A percentile compares a stretch with the other conserved stretches of the same genome.
Evolutionary conservation across 2,329 filamentous ascomycete species (phyloP).

Genomic region (Pseudocercospora fijiensis): DNA sequence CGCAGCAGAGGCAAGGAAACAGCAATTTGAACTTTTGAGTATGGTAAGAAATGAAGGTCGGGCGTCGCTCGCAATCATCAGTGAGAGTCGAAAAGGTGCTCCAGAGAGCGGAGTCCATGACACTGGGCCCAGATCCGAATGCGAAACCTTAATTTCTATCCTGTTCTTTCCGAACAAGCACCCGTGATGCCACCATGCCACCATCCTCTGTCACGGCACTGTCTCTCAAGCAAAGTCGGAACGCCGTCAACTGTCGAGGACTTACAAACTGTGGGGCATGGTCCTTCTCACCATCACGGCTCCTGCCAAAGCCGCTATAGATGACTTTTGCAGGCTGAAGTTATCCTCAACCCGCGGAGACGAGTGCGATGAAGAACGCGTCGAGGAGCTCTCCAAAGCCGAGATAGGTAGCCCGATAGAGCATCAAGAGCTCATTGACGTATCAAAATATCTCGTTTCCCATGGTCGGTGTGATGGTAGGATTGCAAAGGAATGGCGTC

Average conservation of each 20-base stretch:
- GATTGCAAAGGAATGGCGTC: conserved; percentile 43
- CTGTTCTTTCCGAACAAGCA: not conserved
- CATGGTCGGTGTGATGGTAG: conserved; percentile 19
- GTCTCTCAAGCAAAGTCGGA: not conserved
- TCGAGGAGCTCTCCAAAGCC: conserved; percentile 22
- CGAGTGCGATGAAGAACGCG: conserved; percentile 13
- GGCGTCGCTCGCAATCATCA: not conserved
- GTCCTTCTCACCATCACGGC: conserved; percentile 75
- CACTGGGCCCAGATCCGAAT: not conserved
- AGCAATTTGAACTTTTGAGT: not conserved
- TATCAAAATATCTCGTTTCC: conserved; percentile 57
- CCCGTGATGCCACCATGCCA: no score
- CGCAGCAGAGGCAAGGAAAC: not conserved
- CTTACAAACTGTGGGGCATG: conserved; percentile 50
- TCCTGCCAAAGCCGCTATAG: conserved; percentile 63
- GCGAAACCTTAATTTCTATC: not conserved
- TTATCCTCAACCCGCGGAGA: conserved; percentile 10
- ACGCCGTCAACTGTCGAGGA: not conserved
- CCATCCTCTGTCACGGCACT: no score
- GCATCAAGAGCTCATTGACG: conserved; percentile 65
- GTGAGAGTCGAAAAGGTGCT: not conserved
- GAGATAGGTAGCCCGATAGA: conserved; percentile 66
- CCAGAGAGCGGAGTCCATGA: not conserved
- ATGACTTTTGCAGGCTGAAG: conserved; percentile 32
- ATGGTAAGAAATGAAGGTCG: not conserved